Base-by-base conservation (phyloP, 164 flowering plant species). In the Stephania yunnanensis region DNA sequence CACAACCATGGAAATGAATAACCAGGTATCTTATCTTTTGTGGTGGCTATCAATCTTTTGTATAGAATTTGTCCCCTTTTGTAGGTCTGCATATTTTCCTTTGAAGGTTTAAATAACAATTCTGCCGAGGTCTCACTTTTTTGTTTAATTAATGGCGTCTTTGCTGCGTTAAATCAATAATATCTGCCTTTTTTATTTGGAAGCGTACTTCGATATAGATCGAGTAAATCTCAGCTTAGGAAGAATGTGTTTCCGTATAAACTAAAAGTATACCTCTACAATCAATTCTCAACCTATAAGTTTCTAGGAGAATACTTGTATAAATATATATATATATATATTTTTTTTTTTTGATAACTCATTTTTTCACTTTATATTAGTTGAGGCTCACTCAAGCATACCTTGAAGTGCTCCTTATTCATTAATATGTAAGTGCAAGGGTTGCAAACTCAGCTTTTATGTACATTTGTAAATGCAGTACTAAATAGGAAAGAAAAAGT, bases 1-100 rank as follows among this genome's bases (percentile, higher is more conserved):
- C 17, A 55, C 99, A 93, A 80, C 97, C 98, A 69, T 93, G 99
- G 97, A 77, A 52, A 46, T 81, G 81, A 80, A 15, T 36, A 12
- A 73, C 36, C 71, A 61, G 55, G 66, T 69, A 73, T 61, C 64
- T 31, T 46, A 44, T 71, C 12, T 5, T 22, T 11, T 64, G 85
- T 66, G 66, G 22, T n/a, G 3, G 22, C 30, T 9, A 64, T 36
- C 42, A 36, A 36, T 36, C 25, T 36, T 36, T 36, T 36, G 42
- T 36, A 36, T 36, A 36, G 2, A 36, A 36, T 36, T 36, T 50
- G 10, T 22, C 46, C 25, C 61, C 1, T 69, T 44, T 74, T 25
- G 58, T 19, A 55, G 74, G 46, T 31, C 36, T 71, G 73, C 20
- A 19, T 8, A 6, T 71, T 25, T 5, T 17, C 2, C 17, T 10